Conservation (phyloP, 129 eudicot genomes). For the Saussurea involucrata region DNA sequence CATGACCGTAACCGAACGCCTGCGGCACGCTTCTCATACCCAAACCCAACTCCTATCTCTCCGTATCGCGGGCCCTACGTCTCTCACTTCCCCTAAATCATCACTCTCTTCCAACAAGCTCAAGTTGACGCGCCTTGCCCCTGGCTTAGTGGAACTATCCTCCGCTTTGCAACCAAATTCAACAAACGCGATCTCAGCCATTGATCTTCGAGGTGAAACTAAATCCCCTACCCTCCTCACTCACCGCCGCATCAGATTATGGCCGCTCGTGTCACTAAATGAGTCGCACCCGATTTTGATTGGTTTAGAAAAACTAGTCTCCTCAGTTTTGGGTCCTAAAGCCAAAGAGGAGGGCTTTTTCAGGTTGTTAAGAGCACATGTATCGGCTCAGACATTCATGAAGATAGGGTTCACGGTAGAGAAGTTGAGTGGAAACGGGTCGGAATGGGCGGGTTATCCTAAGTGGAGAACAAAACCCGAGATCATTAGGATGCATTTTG, state of each 20-base stretch:
- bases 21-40: slow-evolving; percentile 59
- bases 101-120: slow-evolving; percentile 58
- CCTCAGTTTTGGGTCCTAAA: slow-evolving; percentile 74
- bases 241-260: slow-evolving; percentile 59
- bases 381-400: slow-evolving; percentile 85
- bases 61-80: slow-evolving; percentile 95
- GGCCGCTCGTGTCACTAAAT: slow-evolving; percentile 78
- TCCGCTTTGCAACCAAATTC: slow-evolving; percentile 52
- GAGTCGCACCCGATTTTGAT: slow-evolving; percentile 68
- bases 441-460: slow-evolving; percentile 34
- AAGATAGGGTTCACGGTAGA: slow-evolving; percentile 86
- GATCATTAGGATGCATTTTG: slow-evolving; percentile 79
- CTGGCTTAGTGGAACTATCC: slow-evolving; percentile 88
- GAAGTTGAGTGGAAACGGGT: slow-evolving; percentile 53
- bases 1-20: slow-evolving; percentile 67
- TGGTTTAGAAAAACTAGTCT: slow-evolving; percentile 69
- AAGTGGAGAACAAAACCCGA: slow-evolving; percentile 90
- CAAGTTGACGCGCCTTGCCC: slow-evolving; percentile 95
- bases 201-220: slow-evolving; percentile 57
- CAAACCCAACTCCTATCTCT: slow-evolving; percentile 78
- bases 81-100: slow-evolving; percentile 82
- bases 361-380: slow-evolving; percentile 76
- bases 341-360: slow-evolving; percentile 72
- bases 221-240: slow-evolving; percentile 58
- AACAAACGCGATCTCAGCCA: slow-evolving; percentile 35